A percentile compares a stretch with the other conserved stretches of the same genome.
Conservation (phyloP, 148 eudicot species). For the Dysphania ambrosioides region DNA sequence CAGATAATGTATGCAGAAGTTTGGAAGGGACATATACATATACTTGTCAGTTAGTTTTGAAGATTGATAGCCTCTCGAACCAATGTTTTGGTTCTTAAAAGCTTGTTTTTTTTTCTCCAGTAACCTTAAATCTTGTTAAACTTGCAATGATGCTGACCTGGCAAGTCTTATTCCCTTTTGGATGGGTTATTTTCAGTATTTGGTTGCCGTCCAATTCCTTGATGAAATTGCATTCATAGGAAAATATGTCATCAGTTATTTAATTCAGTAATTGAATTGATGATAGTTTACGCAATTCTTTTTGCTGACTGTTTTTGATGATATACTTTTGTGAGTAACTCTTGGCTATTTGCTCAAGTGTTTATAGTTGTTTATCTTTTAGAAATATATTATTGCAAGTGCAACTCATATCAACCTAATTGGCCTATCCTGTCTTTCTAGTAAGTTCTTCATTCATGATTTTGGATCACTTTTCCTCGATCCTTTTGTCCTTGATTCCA, state of each 20-base stretch:
- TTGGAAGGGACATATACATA: neutral
- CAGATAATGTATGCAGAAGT: neutral
- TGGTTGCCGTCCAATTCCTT: neutral
- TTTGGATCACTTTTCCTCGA: neutral
- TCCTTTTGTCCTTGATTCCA: neutral
- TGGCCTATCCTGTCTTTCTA: neutral
- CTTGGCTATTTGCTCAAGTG: neutral
- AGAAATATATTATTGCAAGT: too few species aligned
- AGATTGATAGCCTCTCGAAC: neutral
- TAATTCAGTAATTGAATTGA: too few species aligned
- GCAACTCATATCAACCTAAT: neutral
- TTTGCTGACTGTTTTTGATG: too few species aligned
- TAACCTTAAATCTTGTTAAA: neutral
- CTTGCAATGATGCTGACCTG: neutral
- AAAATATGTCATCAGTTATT: too few species aligned
- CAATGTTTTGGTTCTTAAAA: neutral
- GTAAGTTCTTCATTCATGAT: neutral
- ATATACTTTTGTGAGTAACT: neutral
- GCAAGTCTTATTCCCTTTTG: too few species aligned
- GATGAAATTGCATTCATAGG: neutral
- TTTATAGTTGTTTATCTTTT: too few species aligned
- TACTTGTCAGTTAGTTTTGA: neutral
- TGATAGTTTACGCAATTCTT: too few species aligned
- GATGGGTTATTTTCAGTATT: neutral
- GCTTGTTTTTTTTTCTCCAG: neutral